phyloP scores from a whole-genome alignment of 305 asterid species.

The Fraxinus sp. region DNA sequence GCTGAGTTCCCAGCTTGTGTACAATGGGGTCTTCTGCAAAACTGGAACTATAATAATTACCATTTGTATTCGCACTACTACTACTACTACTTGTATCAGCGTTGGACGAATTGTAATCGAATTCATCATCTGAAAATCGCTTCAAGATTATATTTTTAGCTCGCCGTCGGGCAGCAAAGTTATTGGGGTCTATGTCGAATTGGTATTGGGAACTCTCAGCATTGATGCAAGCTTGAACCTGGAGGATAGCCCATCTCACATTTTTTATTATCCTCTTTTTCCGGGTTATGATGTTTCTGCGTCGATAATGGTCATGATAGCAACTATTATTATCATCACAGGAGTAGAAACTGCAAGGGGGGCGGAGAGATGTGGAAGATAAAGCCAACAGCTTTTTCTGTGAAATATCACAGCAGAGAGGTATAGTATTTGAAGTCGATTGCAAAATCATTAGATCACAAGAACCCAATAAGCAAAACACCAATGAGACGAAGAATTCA shows the following conservation, averaged over 20 bases:
- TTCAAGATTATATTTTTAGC: conserved; percentile 45
- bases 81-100: conserved; percentile 28
- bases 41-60: conserved; percentile 41
- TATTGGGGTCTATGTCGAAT: conserved; percentile 7
- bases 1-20: conserved; percentile 61
- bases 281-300: conserved; percentile 6
- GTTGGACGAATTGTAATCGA: conserved; percentile 3
- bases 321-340: conserved; percentile 18
- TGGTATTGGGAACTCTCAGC: conserved; percentile 41
- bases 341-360: conserved; percentile 30
- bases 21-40: conserved; percentile 64
- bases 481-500: conserved; percentile 17
- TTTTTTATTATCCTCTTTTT: conserved; percentile 17
- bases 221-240: conserved; percentile 41
- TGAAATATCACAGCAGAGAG: conserved; percentile 35
- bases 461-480: conserved; percentile 26
- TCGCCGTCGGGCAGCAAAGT: conserved; percentile 33
- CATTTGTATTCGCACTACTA: conserved; percentile 8
- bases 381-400: conserved; percentile 17
- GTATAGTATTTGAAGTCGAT: conserved; percentile 35
- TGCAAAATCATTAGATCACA: conserved; percentile 56
- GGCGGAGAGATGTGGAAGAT: conserved; percentile 9
- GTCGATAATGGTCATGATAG: conserved; percentile 16
- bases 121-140: conserved; percentile 43
- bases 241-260: conserved; percentile 45